Conservation (phyloP, 2,329 filamentous ascomycete genomes). For the Aspergillus proliferans region DNA sequence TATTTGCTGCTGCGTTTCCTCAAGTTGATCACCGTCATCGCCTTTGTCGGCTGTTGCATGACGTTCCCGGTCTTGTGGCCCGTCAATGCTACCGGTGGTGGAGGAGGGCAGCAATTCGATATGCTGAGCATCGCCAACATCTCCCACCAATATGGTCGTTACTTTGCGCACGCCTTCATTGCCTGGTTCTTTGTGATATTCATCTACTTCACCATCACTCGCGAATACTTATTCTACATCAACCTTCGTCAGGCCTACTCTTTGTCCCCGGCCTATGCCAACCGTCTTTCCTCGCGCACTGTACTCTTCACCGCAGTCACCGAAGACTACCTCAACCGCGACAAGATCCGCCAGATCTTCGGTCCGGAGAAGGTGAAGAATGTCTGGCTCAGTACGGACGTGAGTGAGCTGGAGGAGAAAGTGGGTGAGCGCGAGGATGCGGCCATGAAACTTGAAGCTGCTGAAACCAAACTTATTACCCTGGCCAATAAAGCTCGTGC, state of each 20-base stretch:
- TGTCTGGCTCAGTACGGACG: conserved; percentile 77
- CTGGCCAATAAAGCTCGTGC: conserved; percentile 65
- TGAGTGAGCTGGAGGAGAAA: conserved; percentile 68
- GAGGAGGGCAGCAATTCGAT: conserved; percentile 60
- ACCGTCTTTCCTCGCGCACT: conserved; percentile 81
- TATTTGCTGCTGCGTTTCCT: conserved; percentile 88
- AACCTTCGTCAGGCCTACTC: conserved; percentile 90
- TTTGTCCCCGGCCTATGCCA: conserved; percentile 74
- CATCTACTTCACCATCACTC: conserved; percentile 78
- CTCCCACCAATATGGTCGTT: conserved; percentile 51
- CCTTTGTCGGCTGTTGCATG: conserved; percentile 73
- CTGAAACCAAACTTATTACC: conserved; percentile 79
- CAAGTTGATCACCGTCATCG: conserved; percentile 70
- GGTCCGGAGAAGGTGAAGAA: conserved; percentile 69
- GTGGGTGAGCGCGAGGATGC: conserved; percentile 75
- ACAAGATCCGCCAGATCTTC: conserved; percentile 72
- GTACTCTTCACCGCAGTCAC: conserved; percentile 87
- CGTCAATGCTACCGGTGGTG: conserved; percentile 77
- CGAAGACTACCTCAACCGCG: conserved; percentile 66
- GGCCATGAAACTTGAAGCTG: conserved; percentile 74
- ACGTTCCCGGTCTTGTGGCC: conserved; percentile 88
- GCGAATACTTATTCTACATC: conserved; percentile 86
- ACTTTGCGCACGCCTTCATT: conserved; percentile 75
- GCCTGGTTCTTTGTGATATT: conserved; percentile 81
- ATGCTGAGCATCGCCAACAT: conserved; percentile 75